Evolutionary conservation across 441 rosid species (phyloP).

Genomic region (Omphalea diandra): DNA sequence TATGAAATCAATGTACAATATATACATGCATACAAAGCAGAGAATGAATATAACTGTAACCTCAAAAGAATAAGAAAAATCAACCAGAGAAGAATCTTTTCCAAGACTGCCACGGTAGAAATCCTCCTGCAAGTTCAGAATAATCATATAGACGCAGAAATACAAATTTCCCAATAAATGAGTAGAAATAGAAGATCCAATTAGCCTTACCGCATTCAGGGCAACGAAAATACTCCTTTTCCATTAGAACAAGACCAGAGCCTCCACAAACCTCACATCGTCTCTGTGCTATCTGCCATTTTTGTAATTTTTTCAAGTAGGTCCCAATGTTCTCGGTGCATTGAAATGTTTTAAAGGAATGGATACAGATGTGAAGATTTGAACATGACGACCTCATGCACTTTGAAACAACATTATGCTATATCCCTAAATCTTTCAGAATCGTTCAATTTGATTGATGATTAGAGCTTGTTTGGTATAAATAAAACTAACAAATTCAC

Average conservation of each 20-base stretch:
- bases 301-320: too few relatives aligned
- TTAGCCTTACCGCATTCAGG: constrained; percentile 58
- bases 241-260: constrained; percentile 60
- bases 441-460: too few relatives aligned
- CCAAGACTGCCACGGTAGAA: constrained; percentile 96
- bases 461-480: too few relatives aligned
- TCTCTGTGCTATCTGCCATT: constrained; percentile 67
- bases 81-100: constrained; percentile 84
- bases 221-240: constrained; percentile 55
- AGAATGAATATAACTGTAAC: background rate
- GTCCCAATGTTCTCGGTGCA: too few relatives aligned
- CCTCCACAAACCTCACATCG: constrained; percentile 70
- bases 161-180: background rate
- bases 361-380: too few relatives aligned
- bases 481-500: too few relatives aligned
- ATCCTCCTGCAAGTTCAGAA: constrained; percentile 64
- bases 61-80: background rate
- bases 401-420: too few relatives aligned
- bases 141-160: background rate
- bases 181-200: background rate
- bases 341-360: too few relatives aligned
- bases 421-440: too few relatives aligned
- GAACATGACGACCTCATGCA: too few relatives aligned
- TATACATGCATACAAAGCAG: too few relatives aligned
- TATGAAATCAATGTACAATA: too few relatives aligned